Evolutionary conservation across 192 early-diverging fungal genomes (phyloP).

Genomic region (Coemansia sp.): DNA sequence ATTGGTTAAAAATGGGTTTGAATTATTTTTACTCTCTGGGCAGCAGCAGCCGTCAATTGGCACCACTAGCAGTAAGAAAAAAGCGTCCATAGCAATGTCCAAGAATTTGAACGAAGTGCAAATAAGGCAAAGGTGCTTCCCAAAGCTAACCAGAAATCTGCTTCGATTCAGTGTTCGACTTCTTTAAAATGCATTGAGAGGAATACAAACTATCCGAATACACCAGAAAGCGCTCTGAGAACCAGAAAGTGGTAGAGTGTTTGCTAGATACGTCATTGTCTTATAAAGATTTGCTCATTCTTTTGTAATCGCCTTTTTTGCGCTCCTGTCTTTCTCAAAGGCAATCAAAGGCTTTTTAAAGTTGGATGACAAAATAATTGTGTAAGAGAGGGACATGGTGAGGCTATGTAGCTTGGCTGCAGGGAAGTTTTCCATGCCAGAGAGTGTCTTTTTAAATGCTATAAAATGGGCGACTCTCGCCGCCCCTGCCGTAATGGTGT

Average conservation of each 20-base stretch:
- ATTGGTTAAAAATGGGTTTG: not conserved
- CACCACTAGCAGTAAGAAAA: not conserved
- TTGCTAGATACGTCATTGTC: not conserved
- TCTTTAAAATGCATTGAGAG: not conserved
- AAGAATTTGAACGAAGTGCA: not conserved
- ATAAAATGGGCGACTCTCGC: not conserved
- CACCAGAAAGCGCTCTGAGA: not conserved
- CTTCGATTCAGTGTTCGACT: not conserved
- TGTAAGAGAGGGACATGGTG: not conserved
- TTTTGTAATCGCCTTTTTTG: not conserved
- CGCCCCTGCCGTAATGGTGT: not conserved
- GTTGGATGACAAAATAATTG: not conserved
- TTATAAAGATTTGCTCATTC: not conserved
- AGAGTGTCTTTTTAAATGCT: not conserved
- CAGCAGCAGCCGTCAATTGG: not conserved
- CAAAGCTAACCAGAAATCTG: not conserved
- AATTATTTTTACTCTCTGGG: not conserved
- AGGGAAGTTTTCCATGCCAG: not conserved
- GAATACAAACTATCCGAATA: not conserved
- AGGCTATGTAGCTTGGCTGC: not conserved
- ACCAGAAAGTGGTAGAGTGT: not conserved
- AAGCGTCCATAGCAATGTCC: not conserved
- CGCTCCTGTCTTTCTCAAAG: not conserved
- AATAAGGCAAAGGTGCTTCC: not conserved
- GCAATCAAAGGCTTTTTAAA: not conserved